phyloP scores from a whole-genome alignment of 2,329 filamentous ascomycete genomes.

The Thyridium curvatum region DNA sequence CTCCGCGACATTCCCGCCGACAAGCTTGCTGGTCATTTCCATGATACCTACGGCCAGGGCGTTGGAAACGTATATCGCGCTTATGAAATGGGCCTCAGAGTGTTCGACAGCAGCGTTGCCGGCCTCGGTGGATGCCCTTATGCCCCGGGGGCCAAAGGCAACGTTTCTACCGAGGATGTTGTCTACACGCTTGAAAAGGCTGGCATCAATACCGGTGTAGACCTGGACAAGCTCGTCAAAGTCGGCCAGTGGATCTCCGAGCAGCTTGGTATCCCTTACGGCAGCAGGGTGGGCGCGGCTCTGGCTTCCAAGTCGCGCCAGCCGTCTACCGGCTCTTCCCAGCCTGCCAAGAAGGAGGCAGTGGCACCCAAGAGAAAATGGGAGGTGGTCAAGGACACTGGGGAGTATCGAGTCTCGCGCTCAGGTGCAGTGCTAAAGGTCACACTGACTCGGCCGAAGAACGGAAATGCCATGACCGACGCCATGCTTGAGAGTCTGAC shows the following conservation, averaged over 20 bases:
- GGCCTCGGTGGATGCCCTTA: slow-evolving; percentile 65
- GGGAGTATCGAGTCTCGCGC: too few relatives aligned
- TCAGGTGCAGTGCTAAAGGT: not conserved
- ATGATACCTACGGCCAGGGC: slow-evolving; percentile 66
- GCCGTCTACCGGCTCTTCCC: too few relatives aligned
- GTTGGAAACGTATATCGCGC: slow-evolving; percentile 59
- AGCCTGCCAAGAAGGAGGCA: too few relatives aligned
- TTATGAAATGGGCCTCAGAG: slow-evolving; percentile 55
- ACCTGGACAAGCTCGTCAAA: slow-evolving; percentile 44
- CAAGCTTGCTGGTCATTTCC: slow-evolving; percentile 62
- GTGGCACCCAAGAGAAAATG: too few relatives aligned
- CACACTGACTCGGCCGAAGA: not conserved
- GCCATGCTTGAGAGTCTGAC: not conserved
- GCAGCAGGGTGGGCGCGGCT: slow-evolving; percentile 39
- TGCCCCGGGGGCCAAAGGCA: slow-evolving; percentile 62
- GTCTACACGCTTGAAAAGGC: slow-evolving; percentile 37
- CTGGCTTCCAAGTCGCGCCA: slow-evolving; percentile 15
- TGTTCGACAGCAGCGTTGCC: slow-evolving; percentile 61
- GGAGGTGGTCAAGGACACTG: too few relatives aligned
- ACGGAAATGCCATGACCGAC: slow-evolving; percentile 3
- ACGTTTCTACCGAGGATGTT: slow-evolving; percentile 44
- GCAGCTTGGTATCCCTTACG: slow-evolving; percentile 39
- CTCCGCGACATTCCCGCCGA: slow-evolving; percentile 44
- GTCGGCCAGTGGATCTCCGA: slow-evolving; percentile 53
- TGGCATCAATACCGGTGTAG: slow-evolving; percentile 51